A percentile compares a stretch with the other conserved stretches of the same genome.
These are phyloP conservation scores for Salvia rosmarinus DNA, from an alignment of 257 asterid species.

Conservation along the genomic window DNA sequence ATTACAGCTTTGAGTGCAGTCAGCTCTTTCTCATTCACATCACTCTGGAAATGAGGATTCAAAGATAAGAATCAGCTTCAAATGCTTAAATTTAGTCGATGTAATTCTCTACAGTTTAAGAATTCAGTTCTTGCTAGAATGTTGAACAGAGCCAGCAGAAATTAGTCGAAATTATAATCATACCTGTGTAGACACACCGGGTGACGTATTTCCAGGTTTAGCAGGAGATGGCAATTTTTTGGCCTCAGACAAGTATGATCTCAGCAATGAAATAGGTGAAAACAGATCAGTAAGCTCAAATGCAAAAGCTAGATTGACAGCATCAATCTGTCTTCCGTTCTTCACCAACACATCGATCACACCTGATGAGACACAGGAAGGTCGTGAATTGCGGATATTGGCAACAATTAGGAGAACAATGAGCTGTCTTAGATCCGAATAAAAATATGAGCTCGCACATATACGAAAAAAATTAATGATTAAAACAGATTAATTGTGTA, in stretches of 20 bases:
- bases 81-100: not conserved
- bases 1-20: constrained; percentile 86
- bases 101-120: not conserved
- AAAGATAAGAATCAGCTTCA: not conserved
- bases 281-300: constrained; percentile 86
- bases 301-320: constrained; percentile 93
- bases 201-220: constrained; percentile 73
- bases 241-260: constrained; percentile 83
- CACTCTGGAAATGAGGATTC: constrained; percentile 56
- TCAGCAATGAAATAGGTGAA: constrained; percentile 72
- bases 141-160: constrained; percentile 6
- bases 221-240: constrained; percentile 58
- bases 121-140: constrained; percentile 1
- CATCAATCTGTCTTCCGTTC: constrained; percentile 95
- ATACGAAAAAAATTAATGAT: constrained; percentile 4
- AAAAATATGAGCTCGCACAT: not conserved
- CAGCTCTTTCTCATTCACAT: constrained; percentile 86
- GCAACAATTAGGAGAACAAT: constrained; percentile 4
- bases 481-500: not conserved
- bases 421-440: constrained; percentile 12
- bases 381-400: not conserved
- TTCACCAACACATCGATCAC: constrained; percentile 81
- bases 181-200: constrained; percentile 76
- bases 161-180: constrained; percentile 20
- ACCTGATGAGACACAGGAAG: constrained; percentile 53